These are phyloP conservation scores for Hypocreales sp. DNA, from an alignment of 2,329 filamentous ascomycete species.

Conservation along the genomic window DNA sequence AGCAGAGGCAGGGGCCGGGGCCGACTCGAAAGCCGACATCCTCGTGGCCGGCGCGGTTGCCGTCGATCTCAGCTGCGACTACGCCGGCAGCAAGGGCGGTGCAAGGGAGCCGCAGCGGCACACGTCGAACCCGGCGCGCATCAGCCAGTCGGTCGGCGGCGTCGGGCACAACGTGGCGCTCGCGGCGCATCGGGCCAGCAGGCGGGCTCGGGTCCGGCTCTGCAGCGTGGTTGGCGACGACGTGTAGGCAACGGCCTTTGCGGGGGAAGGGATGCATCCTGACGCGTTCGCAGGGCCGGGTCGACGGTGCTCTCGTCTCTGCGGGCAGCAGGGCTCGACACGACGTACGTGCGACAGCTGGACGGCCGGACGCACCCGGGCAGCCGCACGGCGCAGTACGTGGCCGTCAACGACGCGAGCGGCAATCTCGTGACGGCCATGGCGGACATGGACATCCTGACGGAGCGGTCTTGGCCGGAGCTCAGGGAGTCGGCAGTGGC, in stretches of 20 bases:
- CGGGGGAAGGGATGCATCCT: neutral
- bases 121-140: slow-evolving; percentile 75
- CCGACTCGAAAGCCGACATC: slow-evolving; percentile 39
- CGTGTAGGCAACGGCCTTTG: slow-evolving; percentile 27
- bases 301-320: slow-evolving; percentile 55
- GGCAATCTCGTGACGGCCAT: slow-evolving; percentile 84
- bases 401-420: slow-evolving; percentile 71
- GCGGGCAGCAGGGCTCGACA: slow-evolving; percentile 46
- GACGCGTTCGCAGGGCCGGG: slow-evolving; percentile 39
- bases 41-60: slow-evolving; percentile 84
- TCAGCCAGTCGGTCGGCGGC: slow-evolving; percentile 73
- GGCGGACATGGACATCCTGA: slow-evolving; percentile 86
- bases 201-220: slow-evolving; percentile 46
- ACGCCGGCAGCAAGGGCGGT: slow-evolving; percentile 17
- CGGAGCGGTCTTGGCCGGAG: slow-evolving; percentile 33
- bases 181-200: slow-evolving; percentile 56
- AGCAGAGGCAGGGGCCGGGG: slow-evolving; percentile 1
- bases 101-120: slow-evolving; percentile 36
- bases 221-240: slow-evolving; percentile 76
- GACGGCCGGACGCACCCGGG: slow-evolving; percentile 29
- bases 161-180: slow-evolving; percentile 87
- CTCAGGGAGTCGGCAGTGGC: slow-evolving; percentile 46
- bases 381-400: slow-evolving; percentile 72
- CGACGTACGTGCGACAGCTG: slow-evolving; percentile 44
- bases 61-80: slow-evolving; percentile 78